Conservation (phyloP, 148 eudicot genomes). For the Rhododendron kiyosumense region DNA sequence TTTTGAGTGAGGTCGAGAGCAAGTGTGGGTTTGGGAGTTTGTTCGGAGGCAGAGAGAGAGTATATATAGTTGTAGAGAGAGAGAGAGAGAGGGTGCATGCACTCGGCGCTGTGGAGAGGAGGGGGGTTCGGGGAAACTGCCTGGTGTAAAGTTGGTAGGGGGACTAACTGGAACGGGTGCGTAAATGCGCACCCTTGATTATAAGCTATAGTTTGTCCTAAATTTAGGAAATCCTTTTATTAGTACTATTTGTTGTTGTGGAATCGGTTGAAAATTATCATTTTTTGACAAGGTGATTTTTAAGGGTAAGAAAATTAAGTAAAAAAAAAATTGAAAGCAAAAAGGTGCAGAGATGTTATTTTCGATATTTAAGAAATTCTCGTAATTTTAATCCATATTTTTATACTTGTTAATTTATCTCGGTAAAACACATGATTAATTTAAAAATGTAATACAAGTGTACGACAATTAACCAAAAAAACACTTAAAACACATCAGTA, state of each 20-base stretch:
- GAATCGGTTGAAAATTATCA: not conserved
- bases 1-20: not conserved
- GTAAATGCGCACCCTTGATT: slow-evolving; percentile 23
- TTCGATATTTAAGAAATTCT: too few species aligned
- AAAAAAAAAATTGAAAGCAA: not conserved
- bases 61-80: not conserved
- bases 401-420: too few species aligned
- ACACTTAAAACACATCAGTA: too few species aligned
- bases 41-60: not conserved
- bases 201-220: not conserved
- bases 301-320: not conserved
- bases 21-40: not conserved
- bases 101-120: slow-evolving; percentile 4
- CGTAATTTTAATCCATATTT: too few species aligned
- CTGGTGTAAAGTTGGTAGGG: slow-evolving; percentile 40
- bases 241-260: not conserved
- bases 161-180: slow-evolving; percentile 10
- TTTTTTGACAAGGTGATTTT: not conserved
- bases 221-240: not conserved
- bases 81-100: slow-evolving; percentile 21
- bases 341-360: too few species aligned
- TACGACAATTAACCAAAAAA: too few species aligned
- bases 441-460: too few species aligned
- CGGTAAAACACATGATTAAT: too few species aligned
- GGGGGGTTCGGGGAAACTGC: slow-evolving; percentile 36